Conservation (phyloP, 495 filamentous ascomycete genomes). For the Neurospora tetrasperma region DNA sequence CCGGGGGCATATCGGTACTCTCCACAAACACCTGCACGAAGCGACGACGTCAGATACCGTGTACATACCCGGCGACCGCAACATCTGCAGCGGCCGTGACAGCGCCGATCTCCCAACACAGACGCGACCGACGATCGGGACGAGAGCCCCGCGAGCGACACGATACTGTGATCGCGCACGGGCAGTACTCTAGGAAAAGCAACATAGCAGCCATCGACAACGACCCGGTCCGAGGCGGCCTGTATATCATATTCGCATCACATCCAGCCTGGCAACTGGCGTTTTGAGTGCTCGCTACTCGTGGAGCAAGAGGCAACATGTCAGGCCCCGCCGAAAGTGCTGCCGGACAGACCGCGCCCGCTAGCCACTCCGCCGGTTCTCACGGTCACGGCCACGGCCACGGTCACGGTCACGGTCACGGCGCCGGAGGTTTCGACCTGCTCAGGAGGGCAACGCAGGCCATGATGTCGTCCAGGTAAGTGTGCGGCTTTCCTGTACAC, state of each 20-base stretch:
- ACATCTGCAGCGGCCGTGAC: not conserved
- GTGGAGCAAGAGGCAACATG: conserved; percentile 19
- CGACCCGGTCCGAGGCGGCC: conserved; percentile 8
- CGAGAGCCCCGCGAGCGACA: not conserved
- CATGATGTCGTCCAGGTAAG: conserved; percentile 48
- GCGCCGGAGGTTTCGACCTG: conserved; percentile 37
- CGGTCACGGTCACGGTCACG: conserved; percentile 11
- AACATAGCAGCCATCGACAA: conserved; percentile 2
- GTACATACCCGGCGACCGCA: not conserved
- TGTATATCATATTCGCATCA: conserved; percentile 2
- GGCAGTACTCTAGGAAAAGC: not conserved
- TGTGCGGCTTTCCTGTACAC: conserved; percentile 15
- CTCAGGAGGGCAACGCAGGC: conserved; percentile 45
- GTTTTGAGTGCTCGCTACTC: not conserved
- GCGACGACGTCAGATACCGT: not conserved
- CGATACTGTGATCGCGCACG: not conserved
- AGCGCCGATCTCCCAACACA: not conserved
- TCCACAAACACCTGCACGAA: not conserved
- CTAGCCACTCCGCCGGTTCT: conserved; percentile 12
- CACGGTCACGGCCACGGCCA: not conserved
- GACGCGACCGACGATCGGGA: not conserved
- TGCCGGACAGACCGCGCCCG: not conserved
- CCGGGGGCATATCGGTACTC: not conserved
- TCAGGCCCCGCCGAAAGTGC: conserved; percentile 16
- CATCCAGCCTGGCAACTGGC: conserved; percentile 14